Conservation (phyloP, 2,329 filamentous ascomycete species). For the Arthroderma uncinatum region DNA sequence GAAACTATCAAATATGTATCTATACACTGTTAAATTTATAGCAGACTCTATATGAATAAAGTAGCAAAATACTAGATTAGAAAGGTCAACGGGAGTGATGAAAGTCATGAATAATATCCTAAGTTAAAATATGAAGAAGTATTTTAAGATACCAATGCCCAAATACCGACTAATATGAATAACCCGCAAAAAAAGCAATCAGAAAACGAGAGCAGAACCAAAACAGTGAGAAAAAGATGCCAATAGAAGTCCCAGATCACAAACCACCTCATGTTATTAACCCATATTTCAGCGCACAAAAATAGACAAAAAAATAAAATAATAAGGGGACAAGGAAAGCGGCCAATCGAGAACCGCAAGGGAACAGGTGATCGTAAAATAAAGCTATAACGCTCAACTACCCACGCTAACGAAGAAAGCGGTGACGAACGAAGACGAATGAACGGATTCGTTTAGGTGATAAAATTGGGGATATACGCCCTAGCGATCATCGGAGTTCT, state of each 20-base stretch:
- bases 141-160: slow-evolving; percentile 3
- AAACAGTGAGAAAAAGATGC: background rate
- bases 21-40: no score
- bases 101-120: background rate
- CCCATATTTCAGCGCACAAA: background rate
- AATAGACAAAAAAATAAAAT: background rate
- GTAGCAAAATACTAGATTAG: no score
- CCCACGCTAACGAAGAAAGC: background rate
- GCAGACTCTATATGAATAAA: no score
- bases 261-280: background rate
- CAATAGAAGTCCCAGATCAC: background rate
- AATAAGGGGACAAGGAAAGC: background rate
- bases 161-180: background rate
- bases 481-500: background rate
- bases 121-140: background rate
- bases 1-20: no score
- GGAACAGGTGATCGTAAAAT: background rate
- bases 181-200: background rate
- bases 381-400: slow-evolving; percentile 1
- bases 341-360: background rate
- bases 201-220: background rate
- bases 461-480: background rate
- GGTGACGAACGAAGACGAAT: background rate
- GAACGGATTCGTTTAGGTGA: background rate
- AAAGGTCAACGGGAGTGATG: background rate